Percentiles rank a stretch among this genome's conserved stretches.
phyloP scores from a whole-genome alignment of 163 green algal species.

The Scenedesmus sp. region DNA sequence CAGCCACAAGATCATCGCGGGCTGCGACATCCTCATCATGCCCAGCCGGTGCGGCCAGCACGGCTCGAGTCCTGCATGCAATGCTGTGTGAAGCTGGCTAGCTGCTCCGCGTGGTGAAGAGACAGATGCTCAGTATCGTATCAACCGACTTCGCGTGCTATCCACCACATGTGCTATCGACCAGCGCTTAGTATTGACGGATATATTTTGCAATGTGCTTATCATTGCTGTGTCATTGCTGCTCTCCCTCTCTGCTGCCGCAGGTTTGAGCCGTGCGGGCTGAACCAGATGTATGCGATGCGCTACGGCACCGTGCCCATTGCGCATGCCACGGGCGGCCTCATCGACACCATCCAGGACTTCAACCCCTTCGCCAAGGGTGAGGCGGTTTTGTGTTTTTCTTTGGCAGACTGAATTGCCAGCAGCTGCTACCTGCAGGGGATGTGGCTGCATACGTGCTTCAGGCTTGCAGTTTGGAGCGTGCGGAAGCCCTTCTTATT shows the following conservation, averaged over 20 bases:
- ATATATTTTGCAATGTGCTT: too few species aligned
- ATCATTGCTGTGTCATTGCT: not conserved
- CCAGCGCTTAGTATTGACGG: too few species aligned
- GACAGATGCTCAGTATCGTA: not conserved
- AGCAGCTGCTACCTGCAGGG: too few species aligned
- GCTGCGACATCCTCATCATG: constrained; percentile 92
- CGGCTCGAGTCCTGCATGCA: not conserved
- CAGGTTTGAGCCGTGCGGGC: constrained; percentile 85
- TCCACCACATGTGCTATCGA: not conserved
- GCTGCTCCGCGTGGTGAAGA: not conserved
- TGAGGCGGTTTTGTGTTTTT: not conserved
- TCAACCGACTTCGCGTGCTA: not conserved
- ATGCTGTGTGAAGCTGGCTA: not conserved
- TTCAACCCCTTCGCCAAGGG: constrained; percentile 68
- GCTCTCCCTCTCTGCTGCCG: not conserved
- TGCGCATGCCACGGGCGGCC: constrained; percentile 83
- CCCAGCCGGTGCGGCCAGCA: constrained; percentile 51
- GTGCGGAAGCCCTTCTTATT: too few species aligned
- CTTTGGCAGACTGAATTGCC: too few species aligned
- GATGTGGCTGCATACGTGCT: not conserved
- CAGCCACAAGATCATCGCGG: constrained; percentile 89
- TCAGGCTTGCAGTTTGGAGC: too few species aligned
- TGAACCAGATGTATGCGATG: constrained; percentile 92
- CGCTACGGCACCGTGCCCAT: constrained; percentile 86
- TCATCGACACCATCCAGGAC: constrained; percentile 80